Evolutionary conservation across 2,329 filamentous ascomycete genomes (phyloP), one percentile per base, ranked within the genome.

Genomic region (Cladosporium cucumerinum): DNA sequence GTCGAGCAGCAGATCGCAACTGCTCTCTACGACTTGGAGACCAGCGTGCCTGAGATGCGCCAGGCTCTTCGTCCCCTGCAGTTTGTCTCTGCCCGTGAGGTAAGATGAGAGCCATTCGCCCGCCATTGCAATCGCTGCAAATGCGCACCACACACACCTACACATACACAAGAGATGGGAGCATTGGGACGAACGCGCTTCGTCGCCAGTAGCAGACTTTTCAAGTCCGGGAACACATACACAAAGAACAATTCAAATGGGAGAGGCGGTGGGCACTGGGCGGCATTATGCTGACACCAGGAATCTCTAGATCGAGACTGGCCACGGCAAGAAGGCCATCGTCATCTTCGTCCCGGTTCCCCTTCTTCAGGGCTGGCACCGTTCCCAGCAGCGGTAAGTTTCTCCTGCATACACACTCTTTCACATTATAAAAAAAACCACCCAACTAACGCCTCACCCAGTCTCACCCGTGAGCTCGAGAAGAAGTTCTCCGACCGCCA

Each of bases 401-500:
- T 66, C 66, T 61, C 2, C n/a, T n/a, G 23, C 21, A 30, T 5
- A 46, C n/a, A 28, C 54, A 30, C 7, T 23, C 16, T 48, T 34
- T 39, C 51, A 71, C 52, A 39, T 61, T 23, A 1, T 6, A 30
- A 32, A 25, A 69, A 64, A 67, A 57, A n/a, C n/a, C 51, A 16
- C 30, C 30, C 51, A 55, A 66, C 68, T 70, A 54, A 71, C 16
- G 49, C 57, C 11, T 12, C 32, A 12, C 14, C 16, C 70, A 98
- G 94, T 81, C 89, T 99, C 80, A 99, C 95, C 84, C 95, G 95
- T 85, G 95, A 99, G 88, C 93, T 99, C 80, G 95, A 99, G 91
- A 99, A 99, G 93, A 99, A 99, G 87, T 99, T 99, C 92, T 98
- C 95, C 72, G 95, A 99, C 88, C 95, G 95, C 84, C 95, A 99